Percentiles rank a stretch among this genome's conserved stretches.
Conservation (phyloP, 2,329 filamentous ascomycete species). For the Neonectria faginata region DNA sequence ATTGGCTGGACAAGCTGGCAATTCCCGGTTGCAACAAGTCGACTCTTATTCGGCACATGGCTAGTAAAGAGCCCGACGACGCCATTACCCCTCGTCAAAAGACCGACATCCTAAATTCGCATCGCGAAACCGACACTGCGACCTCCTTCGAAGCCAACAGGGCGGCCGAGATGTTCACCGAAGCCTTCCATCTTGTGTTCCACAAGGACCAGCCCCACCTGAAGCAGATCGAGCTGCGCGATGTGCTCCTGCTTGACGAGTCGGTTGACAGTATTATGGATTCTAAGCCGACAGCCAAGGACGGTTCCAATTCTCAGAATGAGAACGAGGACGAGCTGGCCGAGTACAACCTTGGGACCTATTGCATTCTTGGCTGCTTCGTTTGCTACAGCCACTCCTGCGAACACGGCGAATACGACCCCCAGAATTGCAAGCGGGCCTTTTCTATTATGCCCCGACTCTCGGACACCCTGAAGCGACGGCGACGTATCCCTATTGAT, state of each 20-base stretch:
- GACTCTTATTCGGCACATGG: conserved; percentile 66
- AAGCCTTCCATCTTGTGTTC: conserved; percentile 69
- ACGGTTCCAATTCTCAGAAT: conserved; percentile 50
- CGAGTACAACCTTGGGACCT: conserved; percentile 64
- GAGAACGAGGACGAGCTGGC: conserved; percentile 55
- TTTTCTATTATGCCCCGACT: conserved; percentile 60
- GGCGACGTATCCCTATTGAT: conserved; percentile 33
- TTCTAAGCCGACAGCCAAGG: conserved; percentile 65
- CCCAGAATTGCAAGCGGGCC: conserved; percentile 63
- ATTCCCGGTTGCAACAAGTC: conserved; percentile 65
- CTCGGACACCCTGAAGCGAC: conserved; percentile 49
- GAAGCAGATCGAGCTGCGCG: conserved; percentile 60
- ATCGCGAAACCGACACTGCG: conserved; percentile 54
- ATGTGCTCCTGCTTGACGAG: conserved; percentile 66
- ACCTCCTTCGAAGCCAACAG: conserved; percentile 56
- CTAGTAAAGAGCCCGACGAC: conserved; percentile 59
- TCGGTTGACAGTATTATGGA: conserved; percentile 66
- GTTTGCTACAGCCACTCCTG: conserved; percentile 71
- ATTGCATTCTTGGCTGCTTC: conserved; percentile 67
- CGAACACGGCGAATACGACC: conserved; percentile 70
- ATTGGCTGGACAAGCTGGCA: conserved; percentile 63
- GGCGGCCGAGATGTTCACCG: conserved; percentile 63
- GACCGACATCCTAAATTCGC: conserved; percentile 62
- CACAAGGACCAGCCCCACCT: conserved; percentile 48
- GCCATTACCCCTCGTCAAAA: conserved; percentile 67